These are phyloP conservation scores for Tricladium varicosporioides DNA, from an alignment of 2,329 filamentous ascomycete species.

Conservation along the genomic window DNA sequence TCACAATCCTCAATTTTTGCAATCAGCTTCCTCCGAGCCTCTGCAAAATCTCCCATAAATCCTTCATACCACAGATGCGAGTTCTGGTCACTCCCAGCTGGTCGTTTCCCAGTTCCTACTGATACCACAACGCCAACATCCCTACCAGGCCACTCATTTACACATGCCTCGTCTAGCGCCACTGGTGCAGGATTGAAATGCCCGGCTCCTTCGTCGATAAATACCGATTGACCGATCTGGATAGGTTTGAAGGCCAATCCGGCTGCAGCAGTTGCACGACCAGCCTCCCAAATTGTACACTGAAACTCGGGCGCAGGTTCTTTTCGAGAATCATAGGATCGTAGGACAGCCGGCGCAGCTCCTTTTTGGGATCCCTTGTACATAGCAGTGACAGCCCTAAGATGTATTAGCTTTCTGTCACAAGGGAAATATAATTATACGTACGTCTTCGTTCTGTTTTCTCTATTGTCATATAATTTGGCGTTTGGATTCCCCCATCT, in stretches of 20 bases:
- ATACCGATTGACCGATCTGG: slow-evolving; percentile 86
- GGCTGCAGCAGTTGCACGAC: slow-evolving; percentile 88
- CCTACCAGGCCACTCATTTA: slow-evolving; percentile 93
- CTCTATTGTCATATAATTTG: slow-evolving; percentile 80
- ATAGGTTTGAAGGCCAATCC: slow-evolving; percentile 95
- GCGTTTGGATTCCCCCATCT: slow-evolving; percentile 82
- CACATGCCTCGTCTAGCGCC: slow-evolving; percentile 82
- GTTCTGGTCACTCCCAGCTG: slow-evolving; percentile 65
- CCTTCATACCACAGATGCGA: slow-evolving; percentile 88
- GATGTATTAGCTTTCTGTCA: slow-evolving; percentile 21
- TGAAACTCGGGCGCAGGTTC: slow-evolving; percentile 89
- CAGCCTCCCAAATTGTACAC: slow-evolving; percentile 96
- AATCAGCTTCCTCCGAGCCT: slow-evolving; percentile 81
- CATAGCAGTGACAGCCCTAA: slow-evolving; percentile 85
- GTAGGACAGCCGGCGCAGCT: slow-evolving; percentile 68
- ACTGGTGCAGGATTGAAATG: slow-evolving; percentile 88
- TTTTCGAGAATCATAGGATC: slow-evolving; percentile 92
- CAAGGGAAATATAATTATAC: slow-evolving; percentile 35
- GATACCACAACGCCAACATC: slow-evolving; percentile 92
- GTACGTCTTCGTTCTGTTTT: slow-evolving; percentile 87
- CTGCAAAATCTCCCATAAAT: slow-evolving; percentile 88
- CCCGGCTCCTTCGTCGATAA: slow-evolving; percentile 88
- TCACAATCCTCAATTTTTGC: slow-evolving; percentile 95
- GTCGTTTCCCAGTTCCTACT: slow-evolving; percentile 88
- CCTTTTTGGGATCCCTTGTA: slow-evolving; percentile 78